Base-by-base conservation (phyloP, 495 filamentous ascomycete genomes). In the Cercophora sp. region DNA sequence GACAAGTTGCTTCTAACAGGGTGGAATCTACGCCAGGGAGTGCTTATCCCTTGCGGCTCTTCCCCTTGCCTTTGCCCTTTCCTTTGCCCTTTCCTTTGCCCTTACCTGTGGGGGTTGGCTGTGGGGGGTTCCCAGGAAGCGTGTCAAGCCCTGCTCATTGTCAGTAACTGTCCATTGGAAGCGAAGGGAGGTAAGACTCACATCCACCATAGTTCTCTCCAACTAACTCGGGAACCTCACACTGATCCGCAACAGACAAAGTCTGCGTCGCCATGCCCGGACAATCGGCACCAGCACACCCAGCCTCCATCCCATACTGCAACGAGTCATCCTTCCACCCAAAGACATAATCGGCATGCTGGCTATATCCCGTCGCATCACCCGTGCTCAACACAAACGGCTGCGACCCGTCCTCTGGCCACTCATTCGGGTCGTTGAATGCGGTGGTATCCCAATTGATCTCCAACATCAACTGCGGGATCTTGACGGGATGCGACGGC, bases 401-500 rank as follows among this genome's bases (percentile, higher is more conserved):
- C 41, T 74, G 67, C 5, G 68, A 64, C 9, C 63, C 59, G 13
- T 69, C 70, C 4, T 69, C 55, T 4, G 72, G 72, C 71, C 73
- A 75, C 58, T 69, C 27, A 59, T 56, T 64, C 3, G 46, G 46
- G 20, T 49, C 46, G 58, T 70, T 69, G 56, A 74, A 74, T 54
- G 62, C 53, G 52, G 67, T 70, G 1, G 71, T 71, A 48, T 74
- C 68, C 72, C 72, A 75, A 48, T 70, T 63, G 6, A 70, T 70
- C 54, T 75, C 72, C 56, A 70, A 71, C 16, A 67, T 67, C 5
- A 75, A 41, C 52, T 74, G 71, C n/a, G 71, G 70, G 51, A 72
- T 56, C 42, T 63, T 61, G 8, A 68, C 61, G 4, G 72, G 72
- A 54, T 75, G 72, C 8, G 69, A 70, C 4, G 65, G 58, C 19